Evolutionary conservation across 2,329 filamentous ascomycete genomes (phyloP), one percentile per base, ranked within the genome.

Genomic region (Diaporthe sp.): DNA sequence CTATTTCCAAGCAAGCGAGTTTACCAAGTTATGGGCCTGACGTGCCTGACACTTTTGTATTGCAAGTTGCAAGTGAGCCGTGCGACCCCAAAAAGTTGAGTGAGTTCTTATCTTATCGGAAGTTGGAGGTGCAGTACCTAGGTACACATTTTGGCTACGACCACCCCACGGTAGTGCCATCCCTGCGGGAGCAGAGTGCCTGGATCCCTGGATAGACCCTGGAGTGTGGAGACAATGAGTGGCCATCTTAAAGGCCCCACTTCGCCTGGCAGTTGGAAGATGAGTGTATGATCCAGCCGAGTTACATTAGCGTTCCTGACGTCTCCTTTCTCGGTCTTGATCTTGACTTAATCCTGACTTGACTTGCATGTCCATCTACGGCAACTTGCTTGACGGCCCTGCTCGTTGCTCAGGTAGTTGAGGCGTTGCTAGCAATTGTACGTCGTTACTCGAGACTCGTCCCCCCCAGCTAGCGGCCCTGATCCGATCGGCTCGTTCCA

Each of bases 31-130:
- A 25, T 49, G 44, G 28, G 17, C 10, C 12, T 51, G 44, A 28
- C 58, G 58, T 28, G 34, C 22, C 25, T 59, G 31, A 39, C 57
- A 59, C 57, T 13, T 7, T 12, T 10, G 19, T 19, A 25, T 34
- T 65, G 59, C 34, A 34, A n/a, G 44, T 49, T 49, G 44, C n/a
- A 7, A 28, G 42, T 15, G 42, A 51, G 44, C 57, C 58, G 15
- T 44, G 28, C 42, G 25, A 49, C 55, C 19, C 58, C 71, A 65
- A 73, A 73, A 65, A 65, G 71, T 73, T 17, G 58, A 65, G 25
- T n/a, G 31, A 42, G 51, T 17, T 17, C 58, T 73, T 73, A 73
- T 73, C 71, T 73, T 73, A 73, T 73, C 71, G 37, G 61, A 25
- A 13, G 51, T 34, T 46, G n/a, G 39, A 73, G 15, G 19, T 59